Evolutionary conservation across 2,329 filamentous ascomycete species (phyloP).

Genomic region (Cytospora piceicola): DNA sequence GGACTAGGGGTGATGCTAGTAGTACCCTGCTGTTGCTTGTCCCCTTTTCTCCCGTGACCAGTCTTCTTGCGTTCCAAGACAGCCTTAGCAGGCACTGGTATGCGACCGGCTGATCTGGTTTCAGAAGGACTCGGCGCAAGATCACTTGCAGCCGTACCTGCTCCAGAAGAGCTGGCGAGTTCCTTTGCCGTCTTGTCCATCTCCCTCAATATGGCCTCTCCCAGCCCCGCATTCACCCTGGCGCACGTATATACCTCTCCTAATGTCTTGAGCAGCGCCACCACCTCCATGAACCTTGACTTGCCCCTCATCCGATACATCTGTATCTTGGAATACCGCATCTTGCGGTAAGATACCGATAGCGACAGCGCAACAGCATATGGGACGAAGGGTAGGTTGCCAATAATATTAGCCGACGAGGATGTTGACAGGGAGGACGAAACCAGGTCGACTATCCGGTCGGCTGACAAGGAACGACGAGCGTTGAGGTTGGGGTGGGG

Average conservation of each 20-base stretch:
- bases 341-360: slow-evolving; percentile 65
- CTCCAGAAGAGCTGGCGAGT: slow-evolving; percentile 35
- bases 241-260: slow-evolving; percentile 63
- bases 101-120: slow-evolving; percentile 26
- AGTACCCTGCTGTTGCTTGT: neutral
- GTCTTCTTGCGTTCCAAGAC: neutral
- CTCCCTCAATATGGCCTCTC: slow-evolving; percentile 58
- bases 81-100: slow-evolving; percentile 30
- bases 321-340: slow-evolving; percentile 62
- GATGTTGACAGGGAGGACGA: slow-evolving; percentile 44
- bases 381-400: slow-evolving; percentile 61
- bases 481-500: slow-evolving; percentile 56
- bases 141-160: slow-evolving; percentile 25
- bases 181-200: slow-evolving; percentile 59
- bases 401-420: slow-evolving; percentile 41
- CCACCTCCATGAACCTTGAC: slow-evolving; percentile 58
- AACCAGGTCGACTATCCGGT: slow-evolving; percentile 60
- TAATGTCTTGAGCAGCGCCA: slow-evolving; percentile 55
- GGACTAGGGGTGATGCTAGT: neutral
- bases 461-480: slow-evolving; percentile 60
- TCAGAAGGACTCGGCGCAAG: neutral
- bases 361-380: slow-evolving; percentile 65
- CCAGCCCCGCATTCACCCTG: slow-evolving; percentile 57
- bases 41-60: neutral
- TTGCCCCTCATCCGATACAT: slow-evolving; percentile 62